These are phyloP conservation scores for Pichia sp. DNA, from an alignment of 1,139 yeast genomes.

Conservation along the genomic window DNA sequence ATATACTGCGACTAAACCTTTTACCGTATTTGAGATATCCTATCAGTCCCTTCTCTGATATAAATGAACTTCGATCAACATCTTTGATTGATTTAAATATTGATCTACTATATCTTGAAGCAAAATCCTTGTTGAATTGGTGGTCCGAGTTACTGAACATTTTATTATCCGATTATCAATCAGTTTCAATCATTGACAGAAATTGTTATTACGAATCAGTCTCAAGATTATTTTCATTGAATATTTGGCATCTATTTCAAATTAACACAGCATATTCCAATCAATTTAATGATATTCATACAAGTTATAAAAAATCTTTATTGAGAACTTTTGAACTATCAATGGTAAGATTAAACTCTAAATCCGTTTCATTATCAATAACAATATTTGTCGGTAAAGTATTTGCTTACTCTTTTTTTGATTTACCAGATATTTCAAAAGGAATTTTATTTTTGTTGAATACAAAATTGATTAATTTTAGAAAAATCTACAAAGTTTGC, in stretches of 20 bases:
- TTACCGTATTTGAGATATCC: constrained; percentile 47
- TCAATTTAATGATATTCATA: constrained; percentile 7
- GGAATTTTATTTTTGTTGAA: constrained; percentile 58
- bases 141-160: constrained; percentile 53
- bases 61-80: constrained; percentile 5
- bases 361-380: constrained; percentile 50
- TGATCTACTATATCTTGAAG: constrained; percentile 12
- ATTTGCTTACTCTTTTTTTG: constrained; percentile 60
- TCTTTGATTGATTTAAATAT: constrained; percentile 12
- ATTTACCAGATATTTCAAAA: constrained; percentile 54
- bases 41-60: constrained; percentile 3
- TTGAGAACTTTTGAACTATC: constrained; percentile 52
- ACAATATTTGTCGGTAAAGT: constrained; percentile 79
- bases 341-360: constrained; percentile 45
- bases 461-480: constrained; percentile 39
- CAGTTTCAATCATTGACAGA: constrained; percentile 47
- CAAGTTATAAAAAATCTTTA: constrained; percentile 34
- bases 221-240: constrained; percentile 56
- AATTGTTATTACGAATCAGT: constrained; percentile 71
- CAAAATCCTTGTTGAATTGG: constrained; percentile 45
- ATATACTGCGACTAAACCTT: constrained; percentile 58
- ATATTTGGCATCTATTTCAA: constrained; percentile 49
- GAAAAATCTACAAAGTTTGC: constrained; percentile 18
- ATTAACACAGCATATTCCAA: constrained; percentile 1
- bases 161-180: constrained; percentile 31